Conservation (phyloP, 208 protist species). For the Crithidia expoeki region DNA sequence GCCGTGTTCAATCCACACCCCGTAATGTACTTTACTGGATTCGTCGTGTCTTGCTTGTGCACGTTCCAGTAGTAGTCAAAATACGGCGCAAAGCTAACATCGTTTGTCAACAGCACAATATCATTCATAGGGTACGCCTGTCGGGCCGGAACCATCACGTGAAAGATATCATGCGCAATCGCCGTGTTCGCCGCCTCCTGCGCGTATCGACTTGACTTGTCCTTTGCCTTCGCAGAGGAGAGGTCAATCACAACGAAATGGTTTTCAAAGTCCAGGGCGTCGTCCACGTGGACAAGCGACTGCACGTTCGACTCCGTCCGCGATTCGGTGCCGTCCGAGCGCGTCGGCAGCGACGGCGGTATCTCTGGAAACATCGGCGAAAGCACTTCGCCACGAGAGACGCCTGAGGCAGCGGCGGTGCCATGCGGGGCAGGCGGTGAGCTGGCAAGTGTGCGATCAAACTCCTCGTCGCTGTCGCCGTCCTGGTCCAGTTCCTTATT, state of each 20-base stretch:
- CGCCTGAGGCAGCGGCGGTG: neutral
- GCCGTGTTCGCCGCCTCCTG: constrained; percentile 60
- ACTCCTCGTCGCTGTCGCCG: constrained; percentile 26
- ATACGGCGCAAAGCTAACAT: constrained; percentile 73
- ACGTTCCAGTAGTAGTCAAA: constrained; percentile 70
- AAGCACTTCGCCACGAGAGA: neutral
- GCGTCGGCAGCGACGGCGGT: neutral
- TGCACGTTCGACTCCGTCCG: constrained; percentile 4
- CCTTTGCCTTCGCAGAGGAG: constrained; percentile 63
- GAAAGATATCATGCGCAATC: constrained; percentile 66
- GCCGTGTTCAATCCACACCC: constrained; percentile 76
- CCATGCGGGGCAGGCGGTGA: neutral
- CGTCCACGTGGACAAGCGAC: constrained; percentile 45
- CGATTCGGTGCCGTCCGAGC: neutral
- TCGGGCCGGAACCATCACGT: constrained; percentile 63
- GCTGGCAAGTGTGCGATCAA: neutral
- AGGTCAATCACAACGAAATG: constrained; percentile 86
- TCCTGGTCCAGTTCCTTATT: constrained; percentile 24
- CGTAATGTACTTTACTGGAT: constrained; percentile 67
- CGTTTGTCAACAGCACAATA: constrained; percentile 76
- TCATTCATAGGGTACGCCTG: constrained; percentile 75
- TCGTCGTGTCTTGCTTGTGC: constrained; percentile 24
- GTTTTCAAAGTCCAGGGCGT: constrained; percentile 76
- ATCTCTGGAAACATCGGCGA: constrained; percentile 7
- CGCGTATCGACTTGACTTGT: constrained; percentile 59